A percentile compares a stretch with the other conserved stretches of the same genome.
phyloP scores from a whole-genome alignment of 2,329 filamentous ascomycete species.

The Xylaria sp. region DNA sequence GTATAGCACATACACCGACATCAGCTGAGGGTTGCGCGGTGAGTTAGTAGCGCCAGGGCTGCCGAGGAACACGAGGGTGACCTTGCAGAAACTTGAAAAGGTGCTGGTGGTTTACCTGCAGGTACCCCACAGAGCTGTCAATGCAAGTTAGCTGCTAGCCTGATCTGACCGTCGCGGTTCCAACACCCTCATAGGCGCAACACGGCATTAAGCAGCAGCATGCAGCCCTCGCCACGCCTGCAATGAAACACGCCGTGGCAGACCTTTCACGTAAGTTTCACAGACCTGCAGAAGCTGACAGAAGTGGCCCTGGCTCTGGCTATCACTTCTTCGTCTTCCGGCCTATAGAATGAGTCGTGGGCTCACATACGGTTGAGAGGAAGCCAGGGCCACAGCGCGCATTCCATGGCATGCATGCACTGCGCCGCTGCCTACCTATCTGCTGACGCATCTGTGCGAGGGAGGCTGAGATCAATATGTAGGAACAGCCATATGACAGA shows the following conservation, averaged over 20 bases:
- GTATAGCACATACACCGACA: neutral
- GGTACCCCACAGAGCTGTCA: slow-evolving; percentile 34
- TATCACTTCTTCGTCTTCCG: slow-evolving; percentile 12
- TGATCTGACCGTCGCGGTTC: slow-evolving; percentile 25
- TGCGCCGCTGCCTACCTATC: slow-evolving; percentile 13
- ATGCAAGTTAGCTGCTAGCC: slow-evolving; percentile 29
- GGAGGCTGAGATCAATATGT: slow-evolving; percentile 27
- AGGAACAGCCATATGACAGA: slow-evolving; percentile 18
- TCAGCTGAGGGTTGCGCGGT: neutral
- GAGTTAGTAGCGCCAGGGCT: neutral
- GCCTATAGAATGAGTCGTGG: slow-evolving; percentile 11
- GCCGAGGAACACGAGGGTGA: neutral
- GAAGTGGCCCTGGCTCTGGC: slow-evolving; percentile 13
- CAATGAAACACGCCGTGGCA: slow-evolving; percentile 21
- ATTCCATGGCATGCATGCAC: slow-evolving; percentile 20
- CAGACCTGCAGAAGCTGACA: slow-evolving; percentile 16
- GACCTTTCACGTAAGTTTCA: slow-evolving; percentile 20
- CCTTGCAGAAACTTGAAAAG: neutral
- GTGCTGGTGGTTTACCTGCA: slow-evolving; percentile 16
- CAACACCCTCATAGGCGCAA: slow-evolving; percentile 19
- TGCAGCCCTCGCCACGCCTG: slow-evolving; percentile 21
- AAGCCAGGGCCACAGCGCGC: too few species aligned
- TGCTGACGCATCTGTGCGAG: slow-evolving; percentile 11
- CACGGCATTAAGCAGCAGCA: slow-evolving; percentile 21
- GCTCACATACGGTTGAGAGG: slow-evolving; percentile 2